Percentiles rank a stretch among this genome's conserved stretches.
Conservation (phyloP, 495 filamentous ascomycete species). For the Hypoxylon crocopeplum region DNA sequence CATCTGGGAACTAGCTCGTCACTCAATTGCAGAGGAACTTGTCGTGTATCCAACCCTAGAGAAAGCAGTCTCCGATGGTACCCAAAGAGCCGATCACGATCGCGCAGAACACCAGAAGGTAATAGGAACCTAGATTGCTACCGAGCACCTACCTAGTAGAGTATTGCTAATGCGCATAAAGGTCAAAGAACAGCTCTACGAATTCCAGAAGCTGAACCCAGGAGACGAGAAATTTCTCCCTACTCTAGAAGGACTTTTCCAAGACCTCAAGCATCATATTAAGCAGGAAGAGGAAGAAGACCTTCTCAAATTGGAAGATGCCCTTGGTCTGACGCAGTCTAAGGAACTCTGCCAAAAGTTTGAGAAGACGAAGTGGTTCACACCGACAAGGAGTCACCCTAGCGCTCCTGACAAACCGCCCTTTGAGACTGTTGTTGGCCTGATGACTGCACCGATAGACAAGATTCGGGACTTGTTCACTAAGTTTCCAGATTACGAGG, state of each 20-base stretch:
- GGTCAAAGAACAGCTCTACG: slow-evolving; percentile 68
- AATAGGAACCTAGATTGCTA: slow-evolving; percentile 2
- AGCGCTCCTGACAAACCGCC: slow-evolving; percentile 54
- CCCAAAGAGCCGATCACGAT: slow-evolving; percentile 61
- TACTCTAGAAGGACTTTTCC: slow-evolving; percentile 60
- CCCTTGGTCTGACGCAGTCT: slow-evolving; percentile 47
- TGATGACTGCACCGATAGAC: slow-evolving; percentile 59
- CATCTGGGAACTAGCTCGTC: slow-evolving; percentile 73
- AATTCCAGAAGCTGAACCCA: slow-evolving; percentile 63
- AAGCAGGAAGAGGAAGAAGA: slow-evolving; percentile 64
- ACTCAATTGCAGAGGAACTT: slow-evolving; percentile 70
- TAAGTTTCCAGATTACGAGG: slow-evolving; percentile 50
- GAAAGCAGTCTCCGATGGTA: slow-evolving; percentile 56
- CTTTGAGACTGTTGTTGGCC: slow-evolving; percentile 55
- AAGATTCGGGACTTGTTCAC: slow-evolving; percentile 55
- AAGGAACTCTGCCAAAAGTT: slow-evolving; percentile 59
- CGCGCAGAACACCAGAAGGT: slow-evolving; percentile 63
- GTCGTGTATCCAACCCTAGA: slow-evolving; percentile 73
- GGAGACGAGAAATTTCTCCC: slow-evolving; percentile 56
- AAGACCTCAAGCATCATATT: slow-evolving; percentile 61
- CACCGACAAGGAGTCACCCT: slow-evolving; percentile 64
- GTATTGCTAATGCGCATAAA: slow-evolving; percentile 25
- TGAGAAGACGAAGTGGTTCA: slow-evolving; percentile 66
- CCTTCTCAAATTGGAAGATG: slow-evolving; percentile 60
- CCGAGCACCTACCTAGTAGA: not conserved